Evolutionary conservation across 768 basidiomycete species (phyloP).

Genomic region (Mycena sanguinolenta): DNA sequence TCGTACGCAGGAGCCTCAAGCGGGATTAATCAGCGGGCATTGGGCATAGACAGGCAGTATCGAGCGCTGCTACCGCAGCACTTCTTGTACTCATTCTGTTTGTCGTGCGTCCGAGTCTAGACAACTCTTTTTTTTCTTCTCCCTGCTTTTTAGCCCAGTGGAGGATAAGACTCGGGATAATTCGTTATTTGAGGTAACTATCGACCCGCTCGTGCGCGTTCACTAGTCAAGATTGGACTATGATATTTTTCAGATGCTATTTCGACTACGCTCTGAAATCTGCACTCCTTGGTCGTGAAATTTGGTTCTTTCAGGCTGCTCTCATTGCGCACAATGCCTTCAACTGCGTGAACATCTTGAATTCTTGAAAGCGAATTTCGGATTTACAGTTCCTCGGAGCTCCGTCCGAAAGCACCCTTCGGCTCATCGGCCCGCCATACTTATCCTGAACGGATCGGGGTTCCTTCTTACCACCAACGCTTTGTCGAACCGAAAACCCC

Average conservation of each 20-base stretch:
- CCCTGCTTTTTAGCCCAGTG: not conserved
- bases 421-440: not conserved
- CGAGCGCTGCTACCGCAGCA: not conserved
- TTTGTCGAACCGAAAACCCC: not conserved
- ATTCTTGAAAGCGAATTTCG: not conserved
- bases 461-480: conserved; percentile 20
- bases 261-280: too few species aligned
- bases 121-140: not conserved
- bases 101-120: conserved; percentile 2
- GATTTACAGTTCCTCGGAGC: not conserved
- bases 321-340: too few species aligned
- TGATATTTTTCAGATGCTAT: too few species aligned
- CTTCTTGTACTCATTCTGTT: conserved; percentile 20
- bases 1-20: conserved; percentile 84
- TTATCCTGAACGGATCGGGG: conserved; percentile 21
- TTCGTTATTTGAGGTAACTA: too few species aligned
- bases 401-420: not conserved
- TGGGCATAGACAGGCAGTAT: too few species aligned
- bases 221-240: too few species aligned
- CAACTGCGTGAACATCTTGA: too few species aligned
- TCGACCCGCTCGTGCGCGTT: too few species aligned
- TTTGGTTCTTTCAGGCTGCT: too few species aligned
- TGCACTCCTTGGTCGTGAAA: too few species aligned
- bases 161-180: too few species aligned
- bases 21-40: conserved; percentile 67